phyloP scores from a whole-genome alignment of 768 basidiomycete genomes.

The Lactarius sp. region DNA sequence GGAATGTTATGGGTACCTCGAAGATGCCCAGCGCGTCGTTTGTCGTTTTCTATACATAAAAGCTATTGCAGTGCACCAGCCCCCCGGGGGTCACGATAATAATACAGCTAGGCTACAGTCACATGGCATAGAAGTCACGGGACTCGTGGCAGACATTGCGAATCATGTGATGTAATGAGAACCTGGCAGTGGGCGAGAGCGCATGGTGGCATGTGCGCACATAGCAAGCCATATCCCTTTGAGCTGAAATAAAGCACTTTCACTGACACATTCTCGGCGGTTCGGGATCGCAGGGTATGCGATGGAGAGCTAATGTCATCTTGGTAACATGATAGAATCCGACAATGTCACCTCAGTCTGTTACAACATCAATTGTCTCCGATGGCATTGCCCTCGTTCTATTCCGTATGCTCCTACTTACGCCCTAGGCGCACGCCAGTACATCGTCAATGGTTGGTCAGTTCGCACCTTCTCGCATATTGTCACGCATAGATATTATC shows the following conservation, averaged over 20 bases:
- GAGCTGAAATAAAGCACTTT: slow-evolving; percentile 48
- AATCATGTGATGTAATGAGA: no score
- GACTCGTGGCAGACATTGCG: no score
- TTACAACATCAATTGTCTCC: slow-evolving; percentile 28
- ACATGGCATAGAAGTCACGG: no score
- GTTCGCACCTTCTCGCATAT: no score
- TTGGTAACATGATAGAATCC: slow-evolving; percentile 77
- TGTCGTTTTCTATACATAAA: slow-evolving; percentile 98
- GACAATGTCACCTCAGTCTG: slow-evolving; percentile 91
- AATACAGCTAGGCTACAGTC: no score
- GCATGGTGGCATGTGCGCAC: slow-evolving; percentile 75
- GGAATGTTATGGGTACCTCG: slow-evolving; percentile 82
- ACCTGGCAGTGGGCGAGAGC: slow-evolving; percentile 30
- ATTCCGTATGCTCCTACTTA: no score
- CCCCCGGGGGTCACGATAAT: no score
- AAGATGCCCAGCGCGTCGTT: slow-evolving; percentile 88
- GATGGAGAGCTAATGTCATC: slow-evolving; percentile 55
- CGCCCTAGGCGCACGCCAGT: no score
- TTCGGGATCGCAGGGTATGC: slow-evolving; percentile 90
- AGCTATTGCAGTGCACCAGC: slow-evolving; percentile 25
- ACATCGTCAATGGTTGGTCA: no score
- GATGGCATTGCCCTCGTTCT: no score
- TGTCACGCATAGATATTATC: no score
- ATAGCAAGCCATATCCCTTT: slow-evolving; percentile 92
- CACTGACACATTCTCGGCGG: slow-evolving; percentile 62